A percentile compares a stretch with the other conserved stretches of the same genome.
Evolutionary conservation across 257 asterid species (phyloP).

Genomic region (Avicennia marina): DNA sequence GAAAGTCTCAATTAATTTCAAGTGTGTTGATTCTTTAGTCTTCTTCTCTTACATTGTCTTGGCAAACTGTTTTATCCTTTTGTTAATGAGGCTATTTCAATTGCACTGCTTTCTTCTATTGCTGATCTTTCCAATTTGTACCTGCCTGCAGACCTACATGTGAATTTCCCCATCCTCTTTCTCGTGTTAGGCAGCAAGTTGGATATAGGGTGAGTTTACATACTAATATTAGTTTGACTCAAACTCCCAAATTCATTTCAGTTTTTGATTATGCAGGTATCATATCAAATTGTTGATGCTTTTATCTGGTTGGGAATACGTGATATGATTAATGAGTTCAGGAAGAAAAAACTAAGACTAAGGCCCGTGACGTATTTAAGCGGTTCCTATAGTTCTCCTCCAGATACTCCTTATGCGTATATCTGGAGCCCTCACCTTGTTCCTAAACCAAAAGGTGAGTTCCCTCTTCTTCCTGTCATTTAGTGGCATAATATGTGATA

Average conservation of each 20-base stretch:
- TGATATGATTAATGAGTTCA: slow-evolving; percentile 80
- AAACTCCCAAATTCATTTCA: not conserved
- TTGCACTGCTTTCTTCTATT: not conserved
- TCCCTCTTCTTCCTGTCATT: slow-evolving; percentile 1
- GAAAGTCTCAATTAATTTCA: not conserved
- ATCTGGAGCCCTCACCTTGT: slow-evolving; percentile 97
- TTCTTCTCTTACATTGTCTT: not conserved
- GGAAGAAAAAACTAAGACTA: slow-evolving; percentile 70
- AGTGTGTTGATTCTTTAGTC: not conserved
- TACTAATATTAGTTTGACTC: slow-evolving; percentile 7
- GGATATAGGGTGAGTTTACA: slow-evolving; percentile 64
- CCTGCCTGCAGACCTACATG: slow-evolving; percentile 57
- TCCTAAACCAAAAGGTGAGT: slow-evolving; percentile 83
- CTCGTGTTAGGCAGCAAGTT: slow-evolving; percentile 82
- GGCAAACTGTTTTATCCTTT: too few species aligned
- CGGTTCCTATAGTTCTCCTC: slow-evolving; percentile 44
- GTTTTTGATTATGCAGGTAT: slow-evolving; percentile 44
- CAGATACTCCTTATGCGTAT: slow-evolving; percentile 67
- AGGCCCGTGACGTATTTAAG: slow-evolving; percentile 84
- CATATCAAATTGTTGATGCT: slow-evolving; percentile 86
- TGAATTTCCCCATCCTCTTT: slow-evolving; percentile 89
- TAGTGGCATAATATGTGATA: not conserved
- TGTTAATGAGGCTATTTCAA: not conserved
- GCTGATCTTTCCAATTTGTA: not conserved
- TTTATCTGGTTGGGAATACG: slow-evolving; percentile 89